Evolutionary conservation across 2,329 filamentous ascomycete genomes (phyloP).

Genomic region (Fusarium neocosmosporiellum): DNA sequence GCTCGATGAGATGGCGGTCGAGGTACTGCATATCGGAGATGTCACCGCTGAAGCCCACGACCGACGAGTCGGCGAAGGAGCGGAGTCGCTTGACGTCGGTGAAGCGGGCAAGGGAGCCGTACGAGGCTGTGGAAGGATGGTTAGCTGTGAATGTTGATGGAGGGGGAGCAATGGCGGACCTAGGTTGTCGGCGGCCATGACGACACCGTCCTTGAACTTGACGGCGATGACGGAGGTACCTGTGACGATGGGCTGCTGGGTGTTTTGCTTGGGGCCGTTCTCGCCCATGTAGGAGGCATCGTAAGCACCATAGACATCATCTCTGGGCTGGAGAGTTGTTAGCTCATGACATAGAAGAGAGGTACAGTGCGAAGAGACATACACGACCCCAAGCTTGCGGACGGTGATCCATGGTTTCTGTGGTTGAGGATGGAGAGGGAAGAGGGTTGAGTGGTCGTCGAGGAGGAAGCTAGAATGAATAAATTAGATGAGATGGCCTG

Average conservation of each 20-base stretch:
- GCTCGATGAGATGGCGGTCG: slow-evolving; percentile 87
- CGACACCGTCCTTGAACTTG: slow-evolving; percentile 96
- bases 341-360: slow-evolving; percentile 5
- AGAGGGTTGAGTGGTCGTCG: not conserved
- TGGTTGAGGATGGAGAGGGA: slow-evolving; percentile 18
- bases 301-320: slow-evolving; percentile 96
- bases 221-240: slow-evolving; percentile 95
- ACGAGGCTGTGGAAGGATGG: slow-evolving; percentile 74
- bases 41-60: slow-evolving; percentile 96
- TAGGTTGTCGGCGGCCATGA: slow-evolving; percentile 96
- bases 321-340: slow-evolving; percentile 77
- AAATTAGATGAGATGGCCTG: not conserved
- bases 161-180: slow-evolving; percentile 63
- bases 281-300: slow-evolving; percentile 85
- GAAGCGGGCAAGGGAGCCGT: slow-evolving; percentile 96
- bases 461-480: not conserved
- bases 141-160: slow-evolving; percentile 8
- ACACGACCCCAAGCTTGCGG: slow-evolving; percentile 80
- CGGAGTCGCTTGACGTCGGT: slow-evolving; percentile 96
- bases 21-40: slow-evolving; percentile 99
- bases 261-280: slow-evolving; percentile 81
- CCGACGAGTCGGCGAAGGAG: slow-evolving; percentile 82
- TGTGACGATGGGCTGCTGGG: slow-evolving; percentile 92
- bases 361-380: slow-evolving; percentile 50
- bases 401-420: slow-evolving; percentile 73